phyloP scores from a whole-genome alignment of 1,139 yeast genomes.

The Scheffersomyces titani region DNA sequence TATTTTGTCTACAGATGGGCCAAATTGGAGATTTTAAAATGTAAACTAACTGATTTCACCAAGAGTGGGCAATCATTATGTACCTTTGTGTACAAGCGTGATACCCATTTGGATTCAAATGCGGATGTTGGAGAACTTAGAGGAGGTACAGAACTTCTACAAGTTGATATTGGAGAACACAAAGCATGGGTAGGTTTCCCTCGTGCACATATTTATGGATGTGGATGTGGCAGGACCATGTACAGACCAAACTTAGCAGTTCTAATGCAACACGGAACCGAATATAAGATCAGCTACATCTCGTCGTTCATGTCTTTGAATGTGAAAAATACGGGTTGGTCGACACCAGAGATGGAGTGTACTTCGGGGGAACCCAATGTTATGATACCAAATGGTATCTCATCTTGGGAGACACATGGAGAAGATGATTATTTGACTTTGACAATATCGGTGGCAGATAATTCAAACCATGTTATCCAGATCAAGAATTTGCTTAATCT shows the following conservation, averaged over 20 bases:
- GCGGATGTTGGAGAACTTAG: conserved; percentile 32
- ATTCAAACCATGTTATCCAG: conserved; percentile 10
- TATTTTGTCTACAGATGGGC: conserved; percentile 37
- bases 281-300: conserved; percentile 24
- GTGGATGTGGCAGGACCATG: conserved; percentile 18
- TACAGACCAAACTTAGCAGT: conserved; percentile 20
- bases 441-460: conserved; percentile 14
- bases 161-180: conserved; percentile 8
- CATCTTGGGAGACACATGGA: conserved; percentile 24
- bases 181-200: conserved; percentile 18
- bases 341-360: conserved; percentile 16
- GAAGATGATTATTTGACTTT: conserved; percentile 12
- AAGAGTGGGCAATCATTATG: conserved; percentile 23
- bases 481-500: conserved; percentile 4
- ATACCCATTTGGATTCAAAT: conserved; percentile 14
- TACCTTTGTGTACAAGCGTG: conserved; percentile 23
- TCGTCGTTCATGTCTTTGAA: conserved; percentile 38
- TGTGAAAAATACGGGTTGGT: conserved; percentile 21
- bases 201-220: conserved; percentile 16
- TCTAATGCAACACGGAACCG: conserved; percentile 6
- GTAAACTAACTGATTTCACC: conserved; percentile 13
- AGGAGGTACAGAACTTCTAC: conserved; percentile 40
- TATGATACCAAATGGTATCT: conserved; percentile 41
- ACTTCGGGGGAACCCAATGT: conserved; percentile 19
- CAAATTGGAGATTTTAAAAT: conserved; percentile 29